Base-by-base conservation (phyloP, 768 basidiomycete genomes). In the Lactarius quietus region DNA sequence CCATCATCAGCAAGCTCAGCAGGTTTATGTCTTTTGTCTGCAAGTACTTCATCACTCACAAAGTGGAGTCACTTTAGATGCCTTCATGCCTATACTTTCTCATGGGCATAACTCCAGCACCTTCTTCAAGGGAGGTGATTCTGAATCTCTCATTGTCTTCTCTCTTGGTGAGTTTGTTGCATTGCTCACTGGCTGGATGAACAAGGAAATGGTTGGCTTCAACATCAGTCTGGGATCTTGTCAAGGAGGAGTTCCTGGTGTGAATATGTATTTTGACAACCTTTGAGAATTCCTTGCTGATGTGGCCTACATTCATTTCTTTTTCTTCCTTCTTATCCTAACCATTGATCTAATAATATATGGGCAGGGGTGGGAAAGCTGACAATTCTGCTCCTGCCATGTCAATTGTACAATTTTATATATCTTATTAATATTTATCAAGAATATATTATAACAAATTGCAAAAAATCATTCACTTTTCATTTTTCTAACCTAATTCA, bases 51-150 rank as follows among this genome's bases (percentile, higher is more conserved):
- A 7, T 26, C 51, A 65, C 59, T 38, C 68, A 65, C 69, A 64
- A 54, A 45, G 1, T 67, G 36, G 71, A 73, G 57, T 73, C 70
- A 7, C 52, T 72, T 54, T 70, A 72, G 64, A n/a, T n/a, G n/a
- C n/a, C n/a, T n/a, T n/a, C n/a, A 31, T 67, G 10, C 36, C 72
- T 26, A 69, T 72, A 57, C 59, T 65, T 43, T 52, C 68, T 45
- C 64, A 73, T 57, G 72, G 71, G 63, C 56, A 70, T 36, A 59
- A 65, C 33, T 48, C 63, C 14, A 65, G 71, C 64, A 41, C 72
- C 29, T 72, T 70, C 69, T 72, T 70, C 70, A 68, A 57, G 36
- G 55, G 72, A n/a, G 72, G 72, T 51, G 72, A 73, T 56, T 73
- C 72, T 59, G 72, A 70, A 54, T 41, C 72, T 52, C 9, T 71